Base-by-base conservation (phyloP, 768 basidiomycete genomes). In the Jaapia argillacea region DNA sequence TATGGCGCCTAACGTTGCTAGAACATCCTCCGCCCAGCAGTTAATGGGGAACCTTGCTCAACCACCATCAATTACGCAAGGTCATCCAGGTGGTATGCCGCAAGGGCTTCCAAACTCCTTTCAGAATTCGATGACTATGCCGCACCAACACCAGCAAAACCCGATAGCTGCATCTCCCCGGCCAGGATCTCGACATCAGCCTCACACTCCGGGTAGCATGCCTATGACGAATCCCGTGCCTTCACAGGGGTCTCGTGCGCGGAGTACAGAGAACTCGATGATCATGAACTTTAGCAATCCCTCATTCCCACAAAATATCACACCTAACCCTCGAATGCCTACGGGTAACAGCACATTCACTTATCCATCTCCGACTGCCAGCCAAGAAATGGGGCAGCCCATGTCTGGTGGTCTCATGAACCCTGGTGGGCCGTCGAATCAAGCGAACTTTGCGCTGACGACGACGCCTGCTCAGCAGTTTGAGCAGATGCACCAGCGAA, bases 381-480 rank as follows among this genome's bases (percentile, higher is more conserved):
- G 41, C 35, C 52, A 70, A 13, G 78, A 75, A 43, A 63, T 73
- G 44, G 50, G 64, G 12, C 72, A 68, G 46, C 47, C 66, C n/a
- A 65, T 69, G 45, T 49, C 63, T 14, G 52, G 58, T 16, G 56
- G 58, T 36, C 54, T 68, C 31, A 42, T 42, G 37, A 64, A 55
- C 42, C 67, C 61, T 25, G 64, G 65, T 27, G 60, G 61, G 35
- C 58, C 72, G 14, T 52, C 68, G 6, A 65, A 57, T 40, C 72
- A 72, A 22, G 24, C 62, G 4, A 54, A 58, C 5, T 77, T 79
- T 51, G 69, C 70, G 23, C 55, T 69, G n/a, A 10, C 10, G 10
- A 10, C 28, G 10, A 82, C 81, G 0, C 79, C 82, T 2, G 77
- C 79, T 2, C 81, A 85, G 53, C 73, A 76, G 44, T 70, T 72